phyloP scores from a whole-genome alignment of 768 basidiomycete genomes.

The Boletus reticulatus region DNA sequence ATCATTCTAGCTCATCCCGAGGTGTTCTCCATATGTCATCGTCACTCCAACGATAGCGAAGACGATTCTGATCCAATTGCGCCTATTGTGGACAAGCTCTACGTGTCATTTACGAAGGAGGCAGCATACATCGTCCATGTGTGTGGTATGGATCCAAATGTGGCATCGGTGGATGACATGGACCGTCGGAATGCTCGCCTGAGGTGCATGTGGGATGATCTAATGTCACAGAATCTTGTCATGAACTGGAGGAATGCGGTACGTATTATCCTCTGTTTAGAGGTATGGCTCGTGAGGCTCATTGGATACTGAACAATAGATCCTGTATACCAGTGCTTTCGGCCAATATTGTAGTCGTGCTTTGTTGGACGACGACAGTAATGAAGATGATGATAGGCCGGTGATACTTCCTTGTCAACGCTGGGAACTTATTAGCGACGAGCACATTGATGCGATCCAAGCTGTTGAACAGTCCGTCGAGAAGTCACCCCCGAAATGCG shows the following conservation, averaged over 20 bases:
- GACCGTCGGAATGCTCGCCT: slow-evolving; percentile 13
- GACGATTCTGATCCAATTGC: not conserved
- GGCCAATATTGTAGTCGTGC: rapidly evolving
- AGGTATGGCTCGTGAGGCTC: not conserved
- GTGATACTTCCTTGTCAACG: not conserved
- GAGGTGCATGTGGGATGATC: not conserved
- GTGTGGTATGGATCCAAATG: slow-evolving; percentile 11
- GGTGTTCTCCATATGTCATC: not conserved
- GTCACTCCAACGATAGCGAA: not conserved
- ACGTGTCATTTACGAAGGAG: slow-evolving; percentile 2
- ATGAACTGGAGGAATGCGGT: slow-evolving; percentile 16
- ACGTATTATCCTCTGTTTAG: not conserved
- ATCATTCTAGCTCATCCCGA: not conserved
- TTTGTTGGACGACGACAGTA: no score
- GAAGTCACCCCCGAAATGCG: not conserved
- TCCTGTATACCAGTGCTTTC: not conserved
- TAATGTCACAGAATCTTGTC: not conserved
- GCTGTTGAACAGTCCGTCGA: not conserved
- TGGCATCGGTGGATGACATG: slow-evolving; percentile 10
- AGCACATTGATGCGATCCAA: slow-evolving; percentile 6
- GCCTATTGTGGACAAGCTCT: not conserved
- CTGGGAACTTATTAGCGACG: not conserved
- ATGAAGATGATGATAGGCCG: no score
- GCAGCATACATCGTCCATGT: slow-evolving; percentile 7
- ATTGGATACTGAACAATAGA: not conserved